Conservation (phyloP, 2,329 filamentous ascomycete species). For the Didymellaceae sp. region DNA sequence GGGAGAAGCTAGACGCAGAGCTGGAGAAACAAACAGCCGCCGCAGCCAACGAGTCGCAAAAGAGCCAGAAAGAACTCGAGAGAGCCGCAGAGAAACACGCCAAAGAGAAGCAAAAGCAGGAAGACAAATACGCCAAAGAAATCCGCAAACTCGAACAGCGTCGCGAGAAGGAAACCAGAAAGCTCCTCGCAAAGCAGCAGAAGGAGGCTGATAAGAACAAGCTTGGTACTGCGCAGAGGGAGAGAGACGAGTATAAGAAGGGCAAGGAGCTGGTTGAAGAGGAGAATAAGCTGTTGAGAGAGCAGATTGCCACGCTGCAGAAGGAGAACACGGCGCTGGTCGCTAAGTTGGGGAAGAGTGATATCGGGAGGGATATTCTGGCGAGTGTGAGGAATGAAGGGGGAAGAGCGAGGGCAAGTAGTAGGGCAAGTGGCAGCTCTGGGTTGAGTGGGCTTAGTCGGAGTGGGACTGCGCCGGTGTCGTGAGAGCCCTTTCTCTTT, state of each 20-base stretch:
- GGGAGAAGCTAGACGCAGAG: conserved; percentile 66
- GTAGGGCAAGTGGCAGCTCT: conserved; percentile 33
- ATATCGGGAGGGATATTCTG: conserved; percentile 43
- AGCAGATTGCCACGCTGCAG: conserved; percentile 63
- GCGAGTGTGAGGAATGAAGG: conserved; percentile 36
- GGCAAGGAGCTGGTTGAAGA: conserved; percentile 55
- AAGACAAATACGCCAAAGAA: conserved; percentile 51
- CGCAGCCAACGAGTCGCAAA: conserved; percentile 35
- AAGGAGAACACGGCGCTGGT: conserved; percentile 63
- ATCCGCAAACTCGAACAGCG: conserved; percentile 71
- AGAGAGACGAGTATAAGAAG: conserved; percentile 54
- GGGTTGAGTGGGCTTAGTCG: conserved; percentile 18
- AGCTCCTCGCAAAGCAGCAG: conserved; percentile 68
- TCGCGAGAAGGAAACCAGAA: conserved; percentile 67
- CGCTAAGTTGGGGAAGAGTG: conserved; percentile 51
- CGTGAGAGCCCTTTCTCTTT: no score
- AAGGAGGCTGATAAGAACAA: conserved; percentile 64
- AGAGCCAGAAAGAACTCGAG: conserved; percentile 59
- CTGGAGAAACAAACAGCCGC: conserved; percentile 58
- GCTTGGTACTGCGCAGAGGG: conserved; percentile 55
- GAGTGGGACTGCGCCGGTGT: conserved; percentile 18
- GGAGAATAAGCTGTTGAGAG: conserved; percentile 59
- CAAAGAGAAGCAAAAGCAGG: conserved; percentile 56
- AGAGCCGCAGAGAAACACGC: conserved; percentile 70
- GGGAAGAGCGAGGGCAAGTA: conserved; percentile 34